Evolutionary conservation across 2,329 filamentous ascomycete genomes (phyloP).

Genomic region (Monosporascus sp.): DNA sequence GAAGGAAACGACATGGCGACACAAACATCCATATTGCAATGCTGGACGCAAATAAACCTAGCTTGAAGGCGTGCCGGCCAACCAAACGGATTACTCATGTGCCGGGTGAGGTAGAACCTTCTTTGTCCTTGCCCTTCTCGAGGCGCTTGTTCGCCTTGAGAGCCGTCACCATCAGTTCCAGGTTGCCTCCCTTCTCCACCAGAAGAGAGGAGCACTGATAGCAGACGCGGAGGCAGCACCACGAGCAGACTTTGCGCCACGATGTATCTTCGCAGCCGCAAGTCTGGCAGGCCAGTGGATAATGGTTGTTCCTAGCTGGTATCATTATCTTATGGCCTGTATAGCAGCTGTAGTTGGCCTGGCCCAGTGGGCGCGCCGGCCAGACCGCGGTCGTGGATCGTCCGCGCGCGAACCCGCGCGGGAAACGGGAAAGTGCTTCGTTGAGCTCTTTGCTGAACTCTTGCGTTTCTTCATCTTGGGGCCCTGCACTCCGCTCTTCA

Average conservation of each 20-base stretch:
- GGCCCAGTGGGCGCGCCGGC: constrained; percentile 35
- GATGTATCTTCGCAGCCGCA: constrained; percentile 43
- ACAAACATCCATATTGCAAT: no score
- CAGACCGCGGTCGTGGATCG: constrained; percentile 11
- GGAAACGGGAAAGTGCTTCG: constrained; percentile 18
- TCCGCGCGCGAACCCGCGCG: constrained; percentile 7
- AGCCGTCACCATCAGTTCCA: constrained; percentile 36
- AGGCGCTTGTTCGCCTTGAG: constrained; percentile 15
- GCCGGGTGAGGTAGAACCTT: neutral
- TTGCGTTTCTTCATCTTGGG: constrained; percentile 1
- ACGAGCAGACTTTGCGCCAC: constrained; percentile 43
- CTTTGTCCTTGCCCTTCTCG: constrained; percentile 13
- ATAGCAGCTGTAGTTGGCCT: constrained; percentile 41
- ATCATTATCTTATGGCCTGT: constrained; percentile 45
- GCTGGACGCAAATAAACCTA: no score
- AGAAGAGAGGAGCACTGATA: constrained; percentile 40
- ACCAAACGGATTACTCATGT: no score
- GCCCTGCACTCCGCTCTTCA: neutral
- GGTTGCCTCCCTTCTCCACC: constrained; percentile 35
- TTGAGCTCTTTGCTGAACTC: constrained; percentile 8
- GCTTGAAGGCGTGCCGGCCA: no score
- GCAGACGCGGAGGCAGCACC: constrained; percentile 50
- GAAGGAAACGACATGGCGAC: no score
- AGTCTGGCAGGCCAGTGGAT: constrained; percentile 49
- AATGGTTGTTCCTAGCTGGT: constrained; percentile 41